These are phyloP conservation scores for Suillus cothurnatus DNA, from an alignment of 768 basidiomycete genomes.

Conservation along the genomic window DNA sequence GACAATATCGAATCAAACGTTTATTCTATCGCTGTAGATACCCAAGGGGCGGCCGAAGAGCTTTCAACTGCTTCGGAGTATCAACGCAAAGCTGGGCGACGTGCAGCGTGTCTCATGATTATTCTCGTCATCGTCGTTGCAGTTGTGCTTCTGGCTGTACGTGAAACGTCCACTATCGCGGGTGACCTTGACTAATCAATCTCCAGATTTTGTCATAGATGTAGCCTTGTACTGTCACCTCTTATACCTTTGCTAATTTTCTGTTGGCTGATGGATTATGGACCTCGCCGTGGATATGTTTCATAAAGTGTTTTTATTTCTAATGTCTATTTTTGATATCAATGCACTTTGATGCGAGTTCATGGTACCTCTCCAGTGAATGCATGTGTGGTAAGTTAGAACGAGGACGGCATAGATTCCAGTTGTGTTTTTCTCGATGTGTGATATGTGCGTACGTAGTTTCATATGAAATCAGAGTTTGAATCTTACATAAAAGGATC, in stretches of 20 bases:
- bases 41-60: constrained; percentile 81
- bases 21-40: constrained; percentile 81
- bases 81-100: constrained; percentile 89
- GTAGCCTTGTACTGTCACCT: constrained; percentile 36
- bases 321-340: constrained; percentile 20
- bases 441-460: not conserved
- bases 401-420: not conserved
- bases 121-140: constrained; percentile 83
- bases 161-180: constrained; percentile 34
- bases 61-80: constrained; percentile 88
- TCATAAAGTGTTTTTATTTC: constrained; percentile 27
- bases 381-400: not conserved
- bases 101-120: constrained; percentile 89
- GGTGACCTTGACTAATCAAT: not conserved
- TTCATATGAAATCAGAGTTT: not conserved
- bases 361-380: not conserved
- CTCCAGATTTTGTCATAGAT: constrained; percentile 4
- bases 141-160: constrained; percentile 90
- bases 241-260: not conserved
- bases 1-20: constrained; percentile 97
- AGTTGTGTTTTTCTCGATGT: not conserved
- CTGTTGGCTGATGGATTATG: not conserved
- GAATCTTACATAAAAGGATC: not conserved
- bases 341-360: not conserved
- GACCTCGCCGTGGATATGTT: not conserved